Evolutionary conservation across 805 yeast species (phyloP), one percentile per base, ranked within the genome.

Genomic region (Candida maesae): DNA sequence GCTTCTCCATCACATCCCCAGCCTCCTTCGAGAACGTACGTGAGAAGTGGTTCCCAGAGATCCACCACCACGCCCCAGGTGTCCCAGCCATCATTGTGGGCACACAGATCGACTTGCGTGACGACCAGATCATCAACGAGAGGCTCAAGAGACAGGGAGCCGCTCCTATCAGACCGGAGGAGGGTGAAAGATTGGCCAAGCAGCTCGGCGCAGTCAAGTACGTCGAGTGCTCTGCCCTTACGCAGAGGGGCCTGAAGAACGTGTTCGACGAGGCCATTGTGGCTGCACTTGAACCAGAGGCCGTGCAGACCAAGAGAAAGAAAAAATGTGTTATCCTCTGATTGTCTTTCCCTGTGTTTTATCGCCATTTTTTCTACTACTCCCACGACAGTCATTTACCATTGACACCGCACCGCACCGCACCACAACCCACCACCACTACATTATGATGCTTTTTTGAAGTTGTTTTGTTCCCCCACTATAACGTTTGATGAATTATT

Each of bases 241-340:
- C 97, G 38, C 99, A 91, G 68, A 81, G 89, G 62, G 99, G 99
- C 12, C 76, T 93, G 64, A 93, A 91, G 69, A 89, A 95, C 52
- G 96, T 91, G n/a, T 91, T 91, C 67, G 98, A 93, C 63, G 97
- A 89, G 68, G 98, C 98, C 19, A 93, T 93, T 45, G 97, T 93
- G 36, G 97, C 98, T 38, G 97, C 98, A 20, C 75, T 93, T 50
- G 98, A 91, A 63, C 98, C 98, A 36, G 97, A 98, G 20, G 93
- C 84, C 50, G 80, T 85, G 56, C 84, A 78, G 58, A 81, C 79
- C 60, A 72, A 74, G 49, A 83, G 86, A 73, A 88, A 85, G 70
- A 72, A 70, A 55, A 76, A 76, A 61, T 90, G 98, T 73, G 75
- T 84, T 51, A 83, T 90, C 58, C 79, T 90, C 17, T 47, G 47